phyloP scores from a whole-genome alignment of 2,329 filamentous ascomycete species.

The Botrytis sinoallii region DNA sequence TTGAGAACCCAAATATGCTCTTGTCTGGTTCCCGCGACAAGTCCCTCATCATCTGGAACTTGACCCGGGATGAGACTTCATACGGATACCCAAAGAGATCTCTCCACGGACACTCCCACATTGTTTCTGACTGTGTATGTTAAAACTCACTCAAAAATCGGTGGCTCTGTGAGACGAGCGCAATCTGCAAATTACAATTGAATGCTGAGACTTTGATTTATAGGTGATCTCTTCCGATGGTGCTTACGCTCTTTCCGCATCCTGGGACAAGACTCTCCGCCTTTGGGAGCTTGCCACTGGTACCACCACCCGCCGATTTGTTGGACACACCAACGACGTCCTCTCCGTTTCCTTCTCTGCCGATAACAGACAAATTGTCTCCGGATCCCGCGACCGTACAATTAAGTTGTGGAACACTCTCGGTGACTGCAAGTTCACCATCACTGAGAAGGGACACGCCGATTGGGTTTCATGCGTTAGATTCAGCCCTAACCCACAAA shows the following conservation, averaged over 20 bases:
- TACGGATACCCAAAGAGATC: constrained; percentile 99
- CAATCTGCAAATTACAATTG: constrained; percentile 32
- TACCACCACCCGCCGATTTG: constrained; percentile 95
- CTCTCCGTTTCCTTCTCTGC: constrained; percentile 99
- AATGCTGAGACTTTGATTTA: constrained; percentile 41
- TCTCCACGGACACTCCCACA: constrained; percentile 98
- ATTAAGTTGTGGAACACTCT: constrained; percentile 99
- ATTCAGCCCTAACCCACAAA: constrained; percentile 99
- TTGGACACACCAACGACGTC: constrained; percentile 99
- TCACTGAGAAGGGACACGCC: constrained; percentile 99
- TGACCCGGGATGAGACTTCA: constrained; percentile 95
- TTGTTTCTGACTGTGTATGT: constrained; percentile 99
- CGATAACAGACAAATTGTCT: constrained; percentile 99
- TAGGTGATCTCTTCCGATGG: constrained; percentile 99
- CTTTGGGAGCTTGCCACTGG: constrained; percentile 98
- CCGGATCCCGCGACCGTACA: constrained; percentile 93
- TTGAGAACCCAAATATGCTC: constrained; percentile 99
- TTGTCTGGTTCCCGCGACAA: constrained; percentile 97
- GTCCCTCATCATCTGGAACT: constrained; percentile 99
- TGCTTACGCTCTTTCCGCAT: constrained; percentile 96
- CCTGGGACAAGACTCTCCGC: constrained; percentile 99
- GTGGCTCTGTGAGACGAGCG: constrained; percentile 13
- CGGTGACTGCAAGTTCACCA: constrained; percentile 99
- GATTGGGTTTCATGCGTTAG: constrained; percentile 99
- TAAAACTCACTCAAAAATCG: constrained; percentile 26